A percentile compares a stretch with the other conserved stretches of the same genome.
These are phyloP conservation scores for Bocquillonia castaneifolia DNA, from an alignment of 441 rosid species.

Conservation along the genomic window DNA sequence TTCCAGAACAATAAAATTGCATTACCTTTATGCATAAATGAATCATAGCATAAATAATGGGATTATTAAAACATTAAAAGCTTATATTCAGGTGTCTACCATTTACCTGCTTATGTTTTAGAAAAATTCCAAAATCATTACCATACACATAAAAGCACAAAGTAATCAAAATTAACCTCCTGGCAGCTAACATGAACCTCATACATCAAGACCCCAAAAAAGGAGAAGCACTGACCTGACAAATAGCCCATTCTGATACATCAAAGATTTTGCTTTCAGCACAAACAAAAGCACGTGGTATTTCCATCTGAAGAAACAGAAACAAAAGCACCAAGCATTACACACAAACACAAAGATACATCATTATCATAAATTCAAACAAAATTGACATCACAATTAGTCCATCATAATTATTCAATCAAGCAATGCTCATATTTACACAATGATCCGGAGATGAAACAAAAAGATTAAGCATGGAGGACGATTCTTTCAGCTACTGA, in stretches of 20 bases:
- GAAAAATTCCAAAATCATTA: neutral
- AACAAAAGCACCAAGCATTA: slow-evolving; percentile 23
- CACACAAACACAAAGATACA: slow-evolving; percentile 12
- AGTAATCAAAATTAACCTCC: neutral
- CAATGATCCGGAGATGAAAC: neutral
- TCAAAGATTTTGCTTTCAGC: slow-evolving; percentile 98
- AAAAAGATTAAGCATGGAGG: neutral
- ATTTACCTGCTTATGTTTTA: neutral
- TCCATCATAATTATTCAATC: neutral
- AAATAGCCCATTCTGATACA: slow-evolving; percentile 98
- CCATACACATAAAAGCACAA: neutral
- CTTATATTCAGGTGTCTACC: neutral
- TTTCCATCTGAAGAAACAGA: slow-evolving; percentile 62
- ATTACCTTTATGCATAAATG: neutral
- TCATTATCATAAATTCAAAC: slow-evolving; percentile 7
- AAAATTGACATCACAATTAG: neutral
- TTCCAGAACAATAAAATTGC: neutral
- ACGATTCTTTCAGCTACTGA: neutral
- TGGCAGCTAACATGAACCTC: neutral
- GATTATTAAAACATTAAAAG: neutral
- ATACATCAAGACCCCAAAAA: neutral
- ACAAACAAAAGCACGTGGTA: slow-evolving; percentile 97
- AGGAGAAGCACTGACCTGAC: slow-evolving; percentile 57
- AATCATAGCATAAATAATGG: neutral
- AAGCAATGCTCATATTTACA: neutral